Base-by-base conservation (phyloP, 129 eudicot species). In the Centrapalus pauciflorus region DNA sequence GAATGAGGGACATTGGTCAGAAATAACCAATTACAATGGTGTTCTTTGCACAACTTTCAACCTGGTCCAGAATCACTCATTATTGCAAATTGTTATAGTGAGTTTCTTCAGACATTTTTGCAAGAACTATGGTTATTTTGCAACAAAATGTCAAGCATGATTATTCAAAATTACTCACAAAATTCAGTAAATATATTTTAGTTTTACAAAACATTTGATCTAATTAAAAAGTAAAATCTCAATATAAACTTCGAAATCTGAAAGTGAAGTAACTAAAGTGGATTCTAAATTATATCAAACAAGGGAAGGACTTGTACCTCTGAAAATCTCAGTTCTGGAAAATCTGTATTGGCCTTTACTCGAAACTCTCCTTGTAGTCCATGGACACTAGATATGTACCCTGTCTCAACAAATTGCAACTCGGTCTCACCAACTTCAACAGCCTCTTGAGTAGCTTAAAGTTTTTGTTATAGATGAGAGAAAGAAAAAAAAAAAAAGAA, bases 311-410 rank as follows among this genome's bases (percentile, higher is more conserved):
- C 13, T 33, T 70, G 34, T 71, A 93, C 98, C 95, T 73, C 74
- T 61, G 91, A 84, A 76, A 93, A 82, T 20, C 98, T 87, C 80
- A 93, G 66, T 51, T 93, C 95, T 4, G 96, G 96, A 64, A 93
- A 93, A 69, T 82, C 98, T 3, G 96, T 85, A 76, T 28, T 88
- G 24, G 88, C 76, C 66, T 86, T 88, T 67, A 93, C 89, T 9
- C 90, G 87, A 51, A 93, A 86, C 77, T 93, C 96, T 74, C 98
- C 98, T 64, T 85, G 84, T 69, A 93, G 73, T 60, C 98, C 96
- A 60, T 93, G 98, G 43, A 86, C 95, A 67, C 90, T 79, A 50
- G 64, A 84, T 60, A 93, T 77, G 72, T 88, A 85, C 64, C 96
- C 98, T 83, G 85, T 71, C 65, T 93, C 95, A 30, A 93, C 80